A percentile compares a stretch with the other conserved stretches of the same genome.
These are phyloP conservation scores for bread wheat (Triticum aestivum) DNA, from an alignment of 176 grass and related monocot species.

Conservation along the genomic window IWGSC_CS_RefSeq_v2.1 NC_057808.1:114466137-114466636, in stretches of 20 bases:
- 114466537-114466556: neutral
- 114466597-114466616: neutral
- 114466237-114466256: conserved; percentile 95
- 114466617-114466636: too few relatives aligned
- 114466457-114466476: neutral
- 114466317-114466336: conserved; percentile 86
- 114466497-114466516: neutral
- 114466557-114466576: neutral
- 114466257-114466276: conserved; percentile 98
- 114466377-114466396: conserved; percentile 81
- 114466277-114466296: conserved; percentile 76
- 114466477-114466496: conserved; percentile 5
- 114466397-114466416: conserved; percentile 82
- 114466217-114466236: conserved; percentile 61
- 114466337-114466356: conserved; percentile 83
- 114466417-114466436: conserved; percentile 91
- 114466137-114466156: neutral
- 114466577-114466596: neutral
- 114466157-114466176: neutral
- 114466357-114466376: conserved; percentile 74
- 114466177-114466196: neutral
- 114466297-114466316: conserved; percentile 68
- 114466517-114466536: neutral
- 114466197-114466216: neutral
- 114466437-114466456: conserved; percentile 86